phyloP scores from a whole-genome alignment of 768 basidiomycete genomes.

The Floccularia luteovirens region DNA sequence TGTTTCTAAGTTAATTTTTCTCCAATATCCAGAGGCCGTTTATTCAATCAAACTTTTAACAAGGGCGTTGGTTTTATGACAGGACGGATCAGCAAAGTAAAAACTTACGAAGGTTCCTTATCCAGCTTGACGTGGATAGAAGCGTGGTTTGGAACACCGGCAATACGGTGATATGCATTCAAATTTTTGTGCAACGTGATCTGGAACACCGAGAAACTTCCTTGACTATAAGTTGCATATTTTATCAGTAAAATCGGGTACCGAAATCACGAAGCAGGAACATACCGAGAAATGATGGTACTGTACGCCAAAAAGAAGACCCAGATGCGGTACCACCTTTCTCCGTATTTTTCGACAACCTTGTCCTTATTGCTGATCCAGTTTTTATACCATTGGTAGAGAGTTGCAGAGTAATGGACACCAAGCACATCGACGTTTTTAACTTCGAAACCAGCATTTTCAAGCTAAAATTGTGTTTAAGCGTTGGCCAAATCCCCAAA shows the following conservation, averaged over 20 bases:
- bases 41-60: background rate
- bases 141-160: conserved; percentile 76
- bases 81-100: background rate
- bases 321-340: conserved; percentile 94
- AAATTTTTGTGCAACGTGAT: conserved; percentile 97
- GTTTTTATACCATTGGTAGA: conserved; percentile 93
- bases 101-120: conserved; percentile 41
- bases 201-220: conserved; percentile 90
- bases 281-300: conserved; percentile 71
- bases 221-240: conserved; percentile 48
- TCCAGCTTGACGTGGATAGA: conserved; percentile 65
- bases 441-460: conserved; percentile 91
- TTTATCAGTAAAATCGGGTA: background rate
- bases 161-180: conserved; percentile 89
- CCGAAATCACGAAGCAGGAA: conserved; percentile 6
- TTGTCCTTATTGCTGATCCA: conserved; percentile 93
- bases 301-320: conserved; percentile 94
- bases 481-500: background rate
- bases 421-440: conserved; percentile 96
- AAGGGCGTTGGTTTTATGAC: too few relatives aligned
- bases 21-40: too few relatives aligned
- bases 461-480: conserved; percentile 42
- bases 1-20: too few relatives aligned
- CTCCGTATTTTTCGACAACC: conserved; percentile 84
- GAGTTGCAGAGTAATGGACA: conserved; percentile 92